Percentiles rank a stretch among this genome's conserved stretches.
Evolutionary conservation across 1,284 basidiomycete genomes (phyloP).

Genomic region (Ustilago bromivora): DNA sequence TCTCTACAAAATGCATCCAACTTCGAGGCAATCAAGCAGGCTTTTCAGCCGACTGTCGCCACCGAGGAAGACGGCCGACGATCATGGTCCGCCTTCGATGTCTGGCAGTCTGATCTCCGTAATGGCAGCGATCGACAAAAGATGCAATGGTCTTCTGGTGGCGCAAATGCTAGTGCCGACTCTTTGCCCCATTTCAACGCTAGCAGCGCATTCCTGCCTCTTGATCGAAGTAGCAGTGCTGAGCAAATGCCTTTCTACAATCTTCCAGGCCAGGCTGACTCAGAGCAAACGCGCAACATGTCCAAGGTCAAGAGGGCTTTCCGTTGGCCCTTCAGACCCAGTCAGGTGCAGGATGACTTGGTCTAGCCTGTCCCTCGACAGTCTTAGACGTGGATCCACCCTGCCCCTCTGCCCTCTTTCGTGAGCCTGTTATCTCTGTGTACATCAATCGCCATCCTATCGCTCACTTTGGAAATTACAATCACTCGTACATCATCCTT

Average conservation of each 20-base stretch:
- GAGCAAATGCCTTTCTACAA: conserved; percentile 19
- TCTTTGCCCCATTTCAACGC: conserved; percentile 43
- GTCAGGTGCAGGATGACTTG: conserved; percentile 42
- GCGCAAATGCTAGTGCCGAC: conserved; percentile 41
- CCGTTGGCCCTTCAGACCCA: conserved; percentile 52
- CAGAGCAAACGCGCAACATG: conserved; percentile 34
- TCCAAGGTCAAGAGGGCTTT: conserved; percentile 53
- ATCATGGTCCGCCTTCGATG: conserved; percentile 61
- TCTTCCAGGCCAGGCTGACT: conserved; percentile 11
- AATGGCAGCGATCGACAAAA: conserved; percentile 22
- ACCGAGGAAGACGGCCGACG: conserved; percentile 58
- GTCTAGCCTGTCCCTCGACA: conserved; percentile 12
- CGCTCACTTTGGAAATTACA: conserved; percentile 18
- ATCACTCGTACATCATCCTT: background rate
- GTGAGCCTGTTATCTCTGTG: background rate
- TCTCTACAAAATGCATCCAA: conserved; percentile 48
- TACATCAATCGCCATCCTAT: conserved; percentile 7
- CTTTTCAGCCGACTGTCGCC: conserved; percentile 52
- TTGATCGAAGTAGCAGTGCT: conserved; percentile 43
- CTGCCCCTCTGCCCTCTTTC: background rate
- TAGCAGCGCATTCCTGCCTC: conserved; percentile 36
- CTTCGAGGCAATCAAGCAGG: conserved; percentile 58
- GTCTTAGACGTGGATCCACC: background rate
- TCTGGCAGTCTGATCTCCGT: conserved; percentile 53
- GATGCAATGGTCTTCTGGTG: conserved; percentile 32